A percentile compares a stretch with the other conserved stretches of the same genome.
These are phyloP conservation scores for Coemansia sp. DNA, from an alignment of 192 early-diverging fungal species.

Conservation along the genomic window DNA sequence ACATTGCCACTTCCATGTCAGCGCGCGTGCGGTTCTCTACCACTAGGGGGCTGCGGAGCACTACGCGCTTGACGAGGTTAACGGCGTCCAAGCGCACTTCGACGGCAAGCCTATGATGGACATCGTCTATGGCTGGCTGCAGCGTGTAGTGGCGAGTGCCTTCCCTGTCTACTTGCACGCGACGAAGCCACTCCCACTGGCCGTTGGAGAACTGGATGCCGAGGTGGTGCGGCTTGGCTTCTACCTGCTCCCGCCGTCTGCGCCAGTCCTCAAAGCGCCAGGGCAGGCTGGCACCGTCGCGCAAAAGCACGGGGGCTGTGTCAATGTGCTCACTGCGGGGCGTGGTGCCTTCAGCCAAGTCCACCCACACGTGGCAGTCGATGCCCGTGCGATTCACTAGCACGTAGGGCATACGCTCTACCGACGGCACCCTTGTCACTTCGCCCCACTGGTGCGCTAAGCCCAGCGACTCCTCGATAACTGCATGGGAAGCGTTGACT, in stretches of 20 bases:
- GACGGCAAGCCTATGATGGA: slow-evolving; percentile 80
- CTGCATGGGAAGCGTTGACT: slow-evolving; percentile 83
- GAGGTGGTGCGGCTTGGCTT: slow-evolving; percentile 68
- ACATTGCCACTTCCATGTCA: slow-evolving; percentile 75
- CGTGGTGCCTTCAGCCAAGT: slow-evolving; percentile 47
- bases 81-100: slow-evolving; percentile 74
- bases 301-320: slow-evolving; percentile 66
- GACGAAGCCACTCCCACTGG: slow-evolving; percentile 89
- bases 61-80: slow-evolving; percentile 89
- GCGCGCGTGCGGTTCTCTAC: slow-evolving; percentile 80
- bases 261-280: slow-evolving; percentile 99
- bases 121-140: slow-evolving; percentile 74
- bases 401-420: slow-evolving; percentile 73
- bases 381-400: slow-evolving; percentile 91
- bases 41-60: slow-evolving; percentile 80
- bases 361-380: slow-evolving; percentile 84
- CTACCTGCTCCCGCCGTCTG: slow-evolving; percentile 76
- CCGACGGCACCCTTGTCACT: slow-evolving; percentile 19
- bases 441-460: slow-evolving; percentile 57
- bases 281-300: slow-evolving; percentile 69
- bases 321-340: slow-evolving; percentile 52
- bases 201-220: slow-evolving; percentile 82
- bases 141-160: slow-evolving; percentile 76
- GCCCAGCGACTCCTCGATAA: slow-evolving; percentile 67
- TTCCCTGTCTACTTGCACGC: slow-evolving; percentile 86